Percentiles rank a stretch among this genome's conserved stretches.
Evolutionary conservation across 2,329 filamentous ascomycete genomes (phyloP).

Genomic region (Penicillium sp.): DNA sequence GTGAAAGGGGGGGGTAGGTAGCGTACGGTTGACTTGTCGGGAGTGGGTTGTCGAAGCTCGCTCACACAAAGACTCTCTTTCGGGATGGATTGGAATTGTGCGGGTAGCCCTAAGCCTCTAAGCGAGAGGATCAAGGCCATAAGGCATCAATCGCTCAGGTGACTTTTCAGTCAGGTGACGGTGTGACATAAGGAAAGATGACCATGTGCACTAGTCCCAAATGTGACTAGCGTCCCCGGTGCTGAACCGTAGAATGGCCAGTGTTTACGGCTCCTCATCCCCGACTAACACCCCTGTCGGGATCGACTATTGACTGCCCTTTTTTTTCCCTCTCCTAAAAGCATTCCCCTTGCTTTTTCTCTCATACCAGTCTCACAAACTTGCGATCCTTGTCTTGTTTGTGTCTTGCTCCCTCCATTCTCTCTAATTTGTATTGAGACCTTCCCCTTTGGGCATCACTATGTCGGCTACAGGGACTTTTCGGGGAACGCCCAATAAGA

Average conservation of each 20-base stretch:
- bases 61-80: constrained; percentile 32
- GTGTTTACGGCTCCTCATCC: constrained; percentile 22
- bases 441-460: constrained; percentile 28
- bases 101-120: constrained; percentile 43
- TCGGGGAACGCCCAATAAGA: constrained; percentile 57
- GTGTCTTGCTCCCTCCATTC: constrained; percentile 14
- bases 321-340: constrained; percentile 19
- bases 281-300: constrained; percentile 23
- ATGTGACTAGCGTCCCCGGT: constrained; percentile 22
- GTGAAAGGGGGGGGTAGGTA: constrained; percentile 25
- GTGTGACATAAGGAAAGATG: neutral
- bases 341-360: constrained; percentile 10
- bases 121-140: constrained; percentile 32
- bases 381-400: constrained; percentile 16
- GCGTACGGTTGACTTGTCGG: constrained; percentile 44
- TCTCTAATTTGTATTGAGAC: constrained; percentile 14
- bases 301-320: constrained; percentile 28
- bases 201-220: constrained; percentile 1
- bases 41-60: constrained; percentile 41
- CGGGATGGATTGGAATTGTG: constrained; percentile 36
- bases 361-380: constrained; percentile 18
- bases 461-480: constrained; percentile 64
- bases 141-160: neutral
- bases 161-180: neutral
- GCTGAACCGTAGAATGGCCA: constrained; percentile 16